These are phyloP conservation scores for Astrocystis sublimbata DNA, from an alignment of 495 filamentous ascomycete genomes.

Conservation along the genomic window DNA sequence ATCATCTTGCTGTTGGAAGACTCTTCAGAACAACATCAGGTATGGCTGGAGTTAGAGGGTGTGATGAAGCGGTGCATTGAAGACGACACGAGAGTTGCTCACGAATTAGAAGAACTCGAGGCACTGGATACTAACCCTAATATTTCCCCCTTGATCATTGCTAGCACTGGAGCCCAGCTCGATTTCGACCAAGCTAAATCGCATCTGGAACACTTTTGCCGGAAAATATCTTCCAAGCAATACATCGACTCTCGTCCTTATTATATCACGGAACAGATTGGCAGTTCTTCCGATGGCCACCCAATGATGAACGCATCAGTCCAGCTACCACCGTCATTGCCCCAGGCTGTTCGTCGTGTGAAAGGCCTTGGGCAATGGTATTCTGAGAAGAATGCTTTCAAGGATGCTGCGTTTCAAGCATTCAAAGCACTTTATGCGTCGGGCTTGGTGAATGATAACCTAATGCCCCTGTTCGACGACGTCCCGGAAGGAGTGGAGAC, in stretches of 20 bases:
- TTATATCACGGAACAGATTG: conserved; percentile 41
- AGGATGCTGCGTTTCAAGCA: conserved; percentile 83
- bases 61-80: conserved; percentile 74
- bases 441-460: conserved; percentile 74
- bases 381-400: conserved; percentile 73
- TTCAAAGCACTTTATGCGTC: conserved; percentile 69
- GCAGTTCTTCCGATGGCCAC: conserved; percentile 5
- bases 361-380: conserved; percentile 59
- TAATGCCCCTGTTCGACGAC: conserved; percentile 61
- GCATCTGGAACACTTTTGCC: conserved; percentile 85
- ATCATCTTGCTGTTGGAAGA: conserved; percentile 64
- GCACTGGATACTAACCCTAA: conserved; percentile 47
- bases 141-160: conserved; percentile 45
- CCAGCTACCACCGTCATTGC: conserved; percentile 69
- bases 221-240: conserved; percentile 54
- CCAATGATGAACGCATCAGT: conserved; percentile 57
- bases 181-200: conserved; percentile 68
- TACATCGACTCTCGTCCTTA: conserved; percentile 56
- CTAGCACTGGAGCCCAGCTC: conserved; percentile 65
- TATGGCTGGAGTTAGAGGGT: conserved; percentile 66
- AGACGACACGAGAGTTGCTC: conserved; percentile 61
- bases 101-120: conserved; percentile 53
- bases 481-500: conserved; percentile 43
- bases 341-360: conserved; percentile 59
- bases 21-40: conserved; percentile 28